These are phyloP conservation scores for Meyerozyma smithsonii DNA, from an alignment of 1,139 yeast genomes.

Conservation along the genomic window DNA sequence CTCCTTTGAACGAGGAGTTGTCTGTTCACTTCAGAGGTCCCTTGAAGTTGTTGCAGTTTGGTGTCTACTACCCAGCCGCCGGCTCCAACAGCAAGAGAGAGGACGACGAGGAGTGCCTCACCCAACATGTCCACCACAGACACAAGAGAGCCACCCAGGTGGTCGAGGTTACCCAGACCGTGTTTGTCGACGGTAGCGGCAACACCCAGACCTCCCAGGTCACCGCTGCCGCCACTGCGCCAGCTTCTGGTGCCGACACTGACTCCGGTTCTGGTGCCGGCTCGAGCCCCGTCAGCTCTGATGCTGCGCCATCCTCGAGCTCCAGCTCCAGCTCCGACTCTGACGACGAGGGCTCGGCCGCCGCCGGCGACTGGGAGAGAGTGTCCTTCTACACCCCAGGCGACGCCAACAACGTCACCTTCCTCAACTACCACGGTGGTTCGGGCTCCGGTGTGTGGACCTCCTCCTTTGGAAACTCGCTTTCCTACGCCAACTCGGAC, in stretches of 20 bases:
- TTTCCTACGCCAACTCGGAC: conserved; percentile 27
- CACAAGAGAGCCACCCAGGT: conserved; percentile 58
- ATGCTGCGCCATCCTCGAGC: conserved; percentile 10
- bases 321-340: conserved; percentile 7
- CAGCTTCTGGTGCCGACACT: conserved; percentile 4
- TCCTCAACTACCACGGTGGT: conserved; percentile 25
- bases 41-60: conserved; percentile 56
- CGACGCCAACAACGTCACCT: conserved; percentile 19
- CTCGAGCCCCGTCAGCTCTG: conserved; percentile 9
- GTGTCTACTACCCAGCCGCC: conserved; percentile 50
- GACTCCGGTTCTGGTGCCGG: conserved; percentile 11
- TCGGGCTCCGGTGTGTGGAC: conserved; percentile 26
- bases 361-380: conserved; percentile 22
- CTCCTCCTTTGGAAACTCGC: conserved; percentile 21
- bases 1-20: conserved; percentile 66
- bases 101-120: conserved; percentile 32
- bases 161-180: conserved; percentile 73
- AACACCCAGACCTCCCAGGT: conserved; percentile 31
- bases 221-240: conserved; percentile 4
- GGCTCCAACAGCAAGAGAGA: conserved; percentile 23
- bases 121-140: conserved; percentile 53
- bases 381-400: conserved; percentile 24
- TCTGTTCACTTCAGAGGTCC: conserved; percentile 87
- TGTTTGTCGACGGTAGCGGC: conserved; percentile 57
- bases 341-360: conserved; percentile 7